Base-by-base conservation (phyloP, 192 early-diverging fungal genomes). In the Backusella tarrabulga region DNA sequence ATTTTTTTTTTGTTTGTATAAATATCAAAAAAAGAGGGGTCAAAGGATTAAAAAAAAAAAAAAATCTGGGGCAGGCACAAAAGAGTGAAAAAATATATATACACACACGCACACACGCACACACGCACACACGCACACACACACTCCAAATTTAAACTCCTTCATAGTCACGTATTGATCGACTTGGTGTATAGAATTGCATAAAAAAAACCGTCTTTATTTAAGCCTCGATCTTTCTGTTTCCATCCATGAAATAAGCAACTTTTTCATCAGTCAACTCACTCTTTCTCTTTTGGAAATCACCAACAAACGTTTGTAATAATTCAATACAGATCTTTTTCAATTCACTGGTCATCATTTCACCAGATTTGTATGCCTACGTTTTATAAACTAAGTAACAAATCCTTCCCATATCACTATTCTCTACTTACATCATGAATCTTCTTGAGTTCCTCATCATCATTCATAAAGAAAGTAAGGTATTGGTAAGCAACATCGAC, bases 401-500 rank as follows among this genome's bases (percentile, higher is more conserved):
- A 34, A 14, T 40, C 8, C 12, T 76, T 44, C 42, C 9, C 2
- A 8, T 44, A 44, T 14, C 67, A 19, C 23, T 52, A 4, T 52
- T 52, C 19, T 50, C 11, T 26, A 12, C 68, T 77, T 79, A 85
- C 86, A 32, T 83, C 85, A 29, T 92, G 83, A 75, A 98, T 89
- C 21, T 79, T 76, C 0, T 74, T 86, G 34, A 99, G 78, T 85
- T 97, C 96, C 44, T 87, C 93, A 86, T 99, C 98, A 83, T 97
- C 95, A 0, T 99, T 95, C 71, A 97, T 80, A 84, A 99, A 97
- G 91, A 97, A 96, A 19, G 88, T 89, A 73, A 99, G 83, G 80
- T 97, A 99, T 84, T 96, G 96, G 88, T 94, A 99, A 6, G 93
- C 77, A 14, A 99, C 95, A 81, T 99, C 98, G n/a, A 98, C 93